Evolutionary conservation across 441 rosid genomes (phyloP), one percentile per base, ranked within the genome.

Genomic region (Pelargonium citronellum): DNA sequence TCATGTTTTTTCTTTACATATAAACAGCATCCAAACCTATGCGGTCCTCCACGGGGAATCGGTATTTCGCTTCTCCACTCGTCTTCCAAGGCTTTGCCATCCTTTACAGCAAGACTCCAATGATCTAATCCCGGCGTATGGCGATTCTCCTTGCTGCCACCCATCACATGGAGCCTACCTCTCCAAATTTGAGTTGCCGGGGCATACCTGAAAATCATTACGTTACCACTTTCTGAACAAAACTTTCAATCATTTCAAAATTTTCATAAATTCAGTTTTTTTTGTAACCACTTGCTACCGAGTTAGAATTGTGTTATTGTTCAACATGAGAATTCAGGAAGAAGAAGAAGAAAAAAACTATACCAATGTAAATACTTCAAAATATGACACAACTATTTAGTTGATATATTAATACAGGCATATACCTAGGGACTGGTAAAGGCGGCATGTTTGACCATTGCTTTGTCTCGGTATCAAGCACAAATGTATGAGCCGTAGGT

Each of bases 141-240:
- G 57, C 98, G 80, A 68, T 93, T 89, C 82, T 91, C 97, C 79
- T 86, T 90, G 84, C 98, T 91, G 67, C 98, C 98, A 77, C 96
- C 97, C 98, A 93, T 93, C 76, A 93, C 98, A 67, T 90, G 98
- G 73, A 93, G 96, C 79, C 98, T 87, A 19, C 98, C 97, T 84
- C 89, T 89, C 98, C 96, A 93, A 39, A 91, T 86, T 79, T 87
- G 92, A 75, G 97, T 93, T 71, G 96, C 97, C n/a, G 98, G 97
- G 7, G 97, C 98, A 83, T 93, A 93, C 83, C 96, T 91, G 83
- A 78, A 76, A 62, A 72, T 10, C 4, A 71, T 68, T 22, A 62
- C 37, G 20, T 57, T 39, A 66, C 67, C 17, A 5, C 64, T 27
- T 67, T 1, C 73, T 41, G 12, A 64, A 22, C 44, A 66, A 51